Conservation (phyloP, 169 alveolate species). For the Cryptosporidium meleagridis region DNA sequence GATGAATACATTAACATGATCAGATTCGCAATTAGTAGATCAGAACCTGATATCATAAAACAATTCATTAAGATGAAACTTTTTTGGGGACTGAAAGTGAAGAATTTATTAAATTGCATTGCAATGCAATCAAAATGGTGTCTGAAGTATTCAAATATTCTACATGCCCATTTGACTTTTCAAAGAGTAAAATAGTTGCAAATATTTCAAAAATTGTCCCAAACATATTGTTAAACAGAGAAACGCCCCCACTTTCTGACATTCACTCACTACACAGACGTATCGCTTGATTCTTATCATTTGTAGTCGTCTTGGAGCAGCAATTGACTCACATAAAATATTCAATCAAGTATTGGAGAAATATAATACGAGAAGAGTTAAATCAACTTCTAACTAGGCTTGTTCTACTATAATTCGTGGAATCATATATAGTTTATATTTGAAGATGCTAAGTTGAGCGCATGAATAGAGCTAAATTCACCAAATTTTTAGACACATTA, state of each 20-base stretch:
- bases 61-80: conserved; percentile 81
- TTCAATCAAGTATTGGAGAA: neutral
- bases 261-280: conserved; percentile 91
- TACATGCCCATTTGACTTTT: conserved; percentile 4
- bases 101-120: conserved; percentile 86
- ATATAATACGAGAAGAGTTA: neutral
- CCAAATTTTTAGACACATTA: neutral
- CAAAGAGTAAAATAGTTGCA: conserved; percentile 66
- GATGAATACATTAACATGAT: conserved; percentile 85
- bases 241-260: conserved; percentile 93
- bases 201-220: conserved; percentile 82
- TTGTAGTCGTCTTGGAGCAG: conserved; percentile 85
- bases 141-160: conserved; percentile 36
- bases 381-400: neutral
- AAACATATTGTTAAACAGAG: conserved; percentile 83
- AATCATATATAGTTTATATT: conserved; percentile 1
- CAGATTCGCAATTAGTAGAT: conserved; percentile 80
- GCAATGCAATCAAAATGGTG: conserved; percentile 81
- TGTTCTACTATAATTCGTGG: neutral
- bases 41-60: conserved; percentile 75
- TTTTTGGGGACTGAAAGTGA: conserved; percentile 85
- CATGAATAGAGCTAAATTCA: neutral
- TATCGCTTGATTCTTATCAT: conserved; percentile 89
- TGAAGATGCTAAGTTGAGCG: neutral
- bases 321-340: conserved; percentile 6